Conservation (phyloP, 2,329 filamentous ascomycete species). For the Aspergillus novoparasiticus region DNA sequence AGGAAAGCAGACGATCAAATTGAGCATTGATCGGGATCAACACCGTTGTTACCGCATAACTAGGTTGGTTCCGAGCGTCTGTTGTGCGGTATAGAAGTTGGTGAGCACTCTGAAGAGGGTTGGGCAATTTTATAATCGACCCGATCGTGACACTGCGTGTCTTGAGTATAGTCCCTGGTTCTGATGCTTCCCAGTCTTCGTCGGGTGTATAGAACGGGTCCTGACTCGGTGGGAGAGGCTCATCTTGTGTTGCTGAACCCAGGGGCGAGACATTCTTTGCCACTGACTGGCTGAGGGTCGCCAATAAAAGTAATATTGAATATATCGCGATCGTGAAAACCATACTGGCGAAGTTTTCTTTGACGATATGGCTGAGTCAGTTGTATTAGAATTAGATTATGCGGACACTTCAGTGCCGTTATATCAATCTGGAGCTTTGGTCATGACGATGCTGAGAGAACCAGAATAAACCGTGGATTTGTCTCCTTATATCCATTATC, state of each 20-base stretch:
- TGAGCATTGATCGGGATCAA: constrained; percentile 30
- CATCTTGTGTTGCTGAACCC: neutral
- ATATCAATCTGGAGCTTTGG: neutral
- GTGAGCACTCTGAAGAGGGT: constrained; percentile 2
- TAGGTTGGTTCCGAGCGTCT: constrained; percentile 30
- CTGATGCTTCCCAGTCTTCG: neutral
- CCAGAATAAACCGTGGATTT: too few relatives aligned
- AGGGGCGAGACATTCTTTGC: neutral
- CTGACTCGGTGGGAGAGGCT: neutral
- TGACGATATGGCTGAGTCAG: too few relatives aligned
- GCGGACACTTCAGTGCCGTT: neutral
- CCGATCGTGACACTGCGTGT: neutral
- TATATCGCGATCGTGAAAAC: neutral
- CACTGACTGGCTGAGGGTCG: neutral
- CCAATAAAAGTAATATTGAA: neutral
- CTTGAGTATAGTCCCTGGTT: constrained; percentile 1
- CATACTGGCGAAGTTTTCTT: neutral
- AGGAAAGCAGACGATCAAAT: constrained; percentile 38
- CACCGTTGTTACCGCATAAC: constrained; percentile 36
- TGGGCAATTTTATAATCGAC: neutral
- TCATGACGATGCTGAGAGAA: neutral
- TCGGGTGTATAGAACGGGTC: constrained; percentile 7
- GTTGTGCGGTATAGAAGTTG: constrained; percentile 41
- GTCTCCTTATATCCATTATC: too few relatives aligned
- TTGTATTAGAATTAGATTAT: too few relatives aligned